Percentiles rank a stretch among this genome's conserved stretches.
Evolutionary conservation across 2,329 filamentous ascomycete species (phyloP).

Genomic region (Monosporascus sp.): DNA sequence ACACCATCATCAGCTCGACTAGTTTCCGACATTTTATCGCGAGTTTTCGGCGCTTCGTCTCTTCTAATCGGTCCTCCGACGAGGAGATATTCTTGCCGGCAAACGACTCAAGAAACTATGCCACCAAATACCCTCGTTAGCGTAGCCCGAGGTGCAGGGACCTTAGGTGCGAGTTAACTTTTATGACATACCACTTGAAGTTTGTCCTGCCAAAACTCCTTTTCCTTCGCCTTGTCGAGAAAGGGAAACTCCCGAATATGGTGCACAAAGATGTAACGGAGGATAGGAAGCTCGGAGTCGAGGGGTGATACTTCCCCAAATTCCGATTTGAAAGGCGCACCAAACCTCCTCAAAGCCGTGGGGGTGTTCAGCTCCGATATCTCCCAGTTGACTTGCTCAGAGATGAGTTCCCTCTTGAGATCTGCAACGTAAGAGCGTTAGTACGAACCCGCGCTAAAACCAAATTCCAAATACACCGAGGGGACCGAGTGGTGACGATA

Average conservation of each 20-base stretch:
- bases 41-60: slow-evolving; percentile 90
- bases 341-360: slow-evolving; percentile 90
- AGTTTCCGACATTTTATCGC: slow-evolving; percentile 91
- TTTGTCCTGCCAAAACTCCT: slow-evolving; percentile 99
- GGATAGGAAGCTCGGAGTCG: slow-evolving; percentile 87
- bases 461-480: background rate
- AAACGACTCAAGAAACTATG: slow-evolving; percentile 90
- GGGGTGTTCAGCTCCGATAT: slow-evolving; percentile 91
- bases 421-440: slow-evolving; percentile 47
- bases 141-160: background rate
- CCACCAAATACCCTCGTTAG: background rate
- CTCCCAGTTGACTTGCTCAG: slow-evolving; percentile 82
- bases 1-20: slow-evolving; percentile 99
- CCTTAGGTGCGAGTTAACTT: background rate
- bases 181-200: slow-evolving; percentile 71
- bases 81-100: slow-evolving; percentile 96
- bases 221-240: slow-evolving; percentile 91
- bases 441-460: background rate
- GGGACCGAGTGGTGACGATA: background rate
- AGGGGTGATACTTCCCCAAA: slow-evolving; percentile 88
- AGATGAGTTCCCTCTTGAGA: slow-evolving; percentile 90
- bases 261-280: slow-evolving; percentile 96
- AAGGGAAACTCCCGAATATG: slow-evolving; percentile 98
- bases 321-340: slow-evolving; percentile 89
- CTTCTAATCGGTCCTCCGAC: slow-evolving; percentile 90